Percentiles rank a stretch among this genome's conserved stretches.
These are phyloP conservation scores for Botrytis galanthina DNA, from an alignment of 2,329 filamentous ascomycete genomes.

Conservation along the genomic window DNA sequence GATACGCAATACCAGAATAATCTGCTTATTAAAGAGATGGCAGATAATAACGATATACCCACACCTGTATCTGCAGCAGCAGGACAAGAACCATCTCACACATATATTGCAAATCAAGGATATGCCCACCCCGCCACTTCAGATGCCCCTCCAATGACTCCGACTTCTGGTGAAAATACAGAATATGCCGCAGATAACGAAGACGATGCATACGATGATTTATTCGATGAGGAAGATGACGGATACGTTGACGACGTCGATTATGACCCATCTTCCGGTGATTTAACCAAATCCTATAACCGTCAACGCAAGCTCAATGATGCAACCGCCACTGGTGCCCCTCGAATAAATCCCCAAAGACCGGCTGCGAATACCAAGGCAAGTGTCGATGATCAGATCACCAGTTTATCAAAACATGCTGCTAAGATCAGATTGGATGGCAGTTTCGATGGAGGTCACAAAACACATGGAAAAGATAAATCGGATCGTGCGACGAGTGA, in stretches of 20 bases:
- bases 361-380: slow-evolving; percentile 76
- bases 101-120: slow-evolving; percentile 49
- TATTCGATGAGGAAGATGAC: slow-evolving; percentile 60
- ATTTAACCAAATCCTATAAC: slow-evolving; percentile 82
- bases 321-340: slow-evolving; percentile 45
- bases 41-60: slow-evolving; percentile 23
- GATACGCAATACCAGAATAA: background rate
- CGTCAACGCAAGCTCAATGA: slow-evolving; percentile 69
- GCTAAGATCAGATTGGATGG: slow-evolving; percentile 79
- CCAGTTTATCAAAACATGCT: slow-evolving; percentile 79
- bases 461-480: slow-evolving; percentile 72
- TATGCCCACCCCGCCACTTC: slow-evolving; percentile 43
- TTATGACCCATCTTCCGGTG: slow-evolving; percentile 57
- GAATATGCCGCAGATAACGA: slow-evolving; percentile 41
- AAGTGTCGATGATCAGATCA: slow-evolving; percentile 83
- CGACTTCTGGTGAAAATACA: slow-evolving; percentile 33
- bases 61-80: slow-evolving; percentile 37
- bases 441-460: slow-evolving; percentile 49
- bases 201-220: slow-evolving; percentile 46
- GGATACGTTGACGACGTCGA: slow-evolving; percentile 58
- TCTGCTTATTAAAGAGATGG: slow-evolving; percentile 23
- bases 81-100: slow-evolving; percentile 47
- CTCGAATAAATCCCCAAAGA: slow-evolving; percentile 74
- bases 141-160: slow-evolving; percentile 38
- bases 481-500: slow-evolving; percentile 91